These are phyloP conservation scores for Discostella pseudostelligera DNA, from an alignment of 108 stramenopile genomes.

Conservation along the genomic window DNA sequence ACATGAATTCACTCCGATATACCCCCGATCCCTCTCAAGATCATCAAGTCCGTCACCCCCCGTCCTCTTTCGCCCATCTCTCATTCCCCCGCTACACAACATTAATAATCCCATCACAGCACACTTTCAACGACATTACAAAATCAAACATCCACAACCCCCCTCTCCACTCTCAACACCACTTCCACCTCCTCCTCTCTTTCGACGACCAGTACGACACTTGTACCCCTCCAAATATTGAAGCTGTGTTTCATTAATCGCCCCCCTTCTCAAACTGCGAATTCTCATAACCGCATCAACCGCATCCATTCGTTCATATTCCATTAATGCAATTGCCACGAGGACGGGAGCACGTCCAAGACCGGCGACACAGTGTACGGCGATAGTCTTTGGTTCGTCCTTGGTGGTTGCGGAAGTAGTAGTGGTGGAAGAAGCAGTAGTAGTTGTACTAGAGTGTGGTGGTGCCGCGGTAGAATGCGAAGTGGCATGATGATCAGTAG, in stretches of 20 bases:
- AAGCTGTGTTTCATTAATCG: constrained; percentile 95
- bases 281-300: constrained; percentile 92
- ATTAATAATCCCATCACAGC: too few species aligned
- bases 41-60: too few species aligned
- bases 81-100: too few species aligned
- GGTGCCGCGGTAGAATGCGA: too few species aligned
- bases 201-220: constrained; percentile 29
- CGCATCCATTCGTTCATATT: constrained; percentile 89
- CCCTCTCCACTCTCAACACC: background rate
- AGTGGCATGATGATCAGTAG: background rate
- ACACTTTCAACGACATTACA: too few species aligned
- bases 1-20: too few species aligned
- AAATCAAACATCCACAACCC: background rate
- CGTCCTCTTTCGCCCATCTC: too few species aligned
- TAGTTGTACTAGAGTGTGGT: too few species aligned
- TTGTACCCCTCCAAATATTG: constrained; percentile 92
- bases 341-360: constrained; percentile 96
- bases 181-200: constrained; percentile 37
- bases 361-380: constrained; percentile 99
- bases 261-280: constrained; percentile 86
- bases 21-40: too few species aligned
- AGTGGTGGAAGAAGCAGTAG: too few species aligned
- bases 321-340: constrained; percentile 97
- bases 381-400: constrained; percentile 61
- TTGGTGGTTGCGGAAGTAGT: background rate